Percentiles rank a stretch among this genome's conserved stretches.
Evolutionary conservation across 2,329 filamentous ascomycete genomes (phyloP).

Genomic region (Phialophora macrospora): DNA sequence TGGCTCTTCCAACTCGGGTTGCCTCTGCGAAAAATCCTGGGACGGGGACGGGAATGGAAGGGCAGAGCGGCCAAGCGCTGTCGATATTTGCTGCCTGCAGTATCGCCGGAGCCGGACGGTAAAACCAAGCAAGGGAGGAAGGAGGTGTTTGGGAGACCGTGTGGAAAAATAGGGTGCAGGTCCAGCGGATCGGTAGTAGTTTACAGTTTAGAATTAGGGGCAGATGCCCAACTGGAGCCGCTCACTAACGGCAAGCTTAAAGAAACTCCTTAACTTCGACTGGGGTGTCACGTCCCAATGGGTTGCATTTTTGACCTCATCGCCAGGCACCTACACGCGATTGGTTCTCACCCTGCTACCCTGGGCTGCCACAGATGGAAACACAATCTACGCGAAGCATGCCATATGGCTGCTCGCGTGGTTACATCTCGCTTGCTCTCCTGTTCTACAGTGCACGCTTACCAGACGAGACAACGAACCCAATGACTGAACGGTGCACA

Average conservation of each 20-base stretch:
- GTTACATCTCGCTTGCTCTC: conserved; percentile 19
- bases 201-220: conserved; percentile 21
- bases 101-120: neutral
- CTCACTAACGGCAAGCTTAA: conserved; percentile 23
- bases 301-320: conserved; percentile 1
- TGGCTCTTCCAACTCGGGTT: neutral
- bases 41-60: neutral
- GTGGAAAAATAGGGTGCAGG: conserved; percentile 20
- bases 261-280: conserved; percentile 16
- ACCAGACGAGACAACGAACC: conserved; percentile 2
- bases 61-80: neutral
- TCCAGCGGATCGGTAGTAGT: conserved; percentile 12
- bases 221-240: conserved; percentile 20
- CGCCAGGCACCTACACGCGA: conserved; percentile 28
- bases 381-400: conserved; percentile 8
- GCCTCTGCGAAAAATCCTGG: neutral
- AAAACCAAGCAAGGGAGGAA: neutral
- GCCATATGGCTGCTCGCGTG: conserved; percentile 16
- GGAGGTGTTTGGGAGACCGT: conserved; percentile 1
- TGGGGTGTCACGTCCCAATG: conserved; percentile 10
- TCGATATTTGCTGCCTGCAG: conserved; percentile 1
- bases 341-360: conserved; percentile 35
- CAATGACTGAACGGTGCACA: conserved; percentile 1
- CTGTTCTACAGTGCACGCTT: conserved; percentile 6
- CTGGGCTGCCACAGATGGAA: conserved; percentile 19